Evolutionary conservation across 2,329 filamentous ascomycete species (phyloP).

Genomic region (Cladophialophora psammophila): DNA sequence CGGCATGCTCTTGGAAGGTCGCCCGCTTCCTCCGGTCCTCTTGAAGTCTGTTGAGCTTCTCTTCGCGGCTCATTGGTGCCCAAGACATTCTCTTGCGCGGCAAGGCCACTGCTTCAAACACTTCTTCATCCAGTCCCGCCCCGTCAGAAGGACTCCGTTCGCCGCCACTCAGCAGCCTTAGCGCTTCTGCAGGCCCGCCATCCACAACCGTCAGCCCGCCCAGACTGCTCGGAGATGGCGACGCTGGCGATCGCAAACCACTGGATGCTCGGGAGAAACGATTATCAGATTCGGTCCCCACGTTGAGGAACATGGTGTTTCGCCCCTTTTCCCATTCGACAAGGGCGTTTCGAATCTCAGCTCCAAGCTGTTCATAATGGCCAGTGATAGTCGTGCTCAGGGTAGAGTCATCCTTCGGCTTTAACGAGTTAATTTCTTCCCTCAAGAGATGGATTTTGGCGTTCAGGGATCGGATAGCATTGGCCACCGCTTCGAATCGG

Average conservation of each 20-base stretch:
- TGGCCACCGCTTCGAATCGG: constrained; percentile 85
- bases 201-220: constrained; percentile 57
- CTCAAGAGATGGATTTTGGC: constrained; percentile 91
- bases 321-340: constrained; percentile 89
- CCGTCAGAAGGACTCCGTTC: constrained; percentile 49
- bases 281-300: constrained; percentile 61
- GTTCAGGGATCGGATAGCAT: constrained; percentile 88
- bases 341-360: constrained; percentile 80
- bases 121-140: constrained; percentile 69
- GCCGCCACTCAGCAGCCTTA: constrained; percentile 81
- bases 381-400: constrained; percentile 79
- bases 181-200: constrained; percentile 70
- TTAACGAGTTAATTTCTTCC: constrained; percentile 78
- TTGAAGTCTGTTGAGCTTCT: constrained; percentile 85
- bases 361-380: constrained; percentile 94
- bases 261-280: constrained; percentile 33
- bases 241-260: constrained; percentile 47
- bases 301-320: constrained; percentile 78
- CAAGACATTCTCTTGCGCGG: constrained; percentile 70
- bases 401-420: constrained; percentile 73
- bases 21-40: constrained; percentile 83
- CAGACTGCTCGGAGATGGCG: constrained; percentile 54
- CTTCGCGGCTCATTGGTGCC: constrained; percentile 73
- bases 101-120: constrained; percentile 89
- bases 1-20: constrained; percentile 73